Base-by-base conservation (phyloP, 768 basidiomycete species). In the Suillus ampliporus region DNA sequence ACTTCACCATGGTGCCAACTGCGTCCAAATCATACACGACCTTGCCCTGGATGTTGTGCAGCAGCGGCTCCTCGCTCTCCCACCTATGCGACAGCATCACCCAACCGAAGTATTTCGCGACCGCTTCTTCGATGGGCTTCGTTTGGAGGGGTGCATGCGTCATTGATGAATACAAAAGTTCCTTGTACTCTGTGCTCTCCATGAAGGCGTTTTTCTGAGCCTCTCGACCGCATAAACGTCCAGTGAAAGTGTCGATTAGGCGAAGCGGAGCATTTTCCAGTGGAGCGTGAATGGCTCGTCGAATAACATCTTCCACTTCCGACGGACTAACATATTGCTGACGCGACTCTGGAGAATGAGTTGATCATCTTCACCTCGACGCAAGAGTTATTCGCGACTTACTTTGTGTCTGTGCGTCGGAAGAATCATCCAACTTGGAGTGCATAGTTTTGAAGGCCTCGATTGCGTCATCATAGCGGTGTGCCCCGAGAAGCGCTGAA, bases 71-170 rank as follows among this genome's bases (percentile, higher is more conserved):
- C 26, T 54, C 59, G 4, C 35, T 63, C 17, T 65, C 53, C 72
- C 72, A 73, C 8, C 71, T 66, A 35, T 73, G 72, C 2, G 72
- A 73, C 31, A 73, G 68, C 72, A 72, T 73, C 35, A 65, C 72
- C 41, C 63, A 73, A 10, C 64, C 71, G 35, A 73, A 59, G 52
- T 64, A 74, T 50, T 63, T 62, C 23, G 60, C 50, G 38, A 72
- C 61, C 41, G 74, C 46, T 13, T 23, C 46, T 47, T 15, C 13
- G 46, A 47, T 47, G 23, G 14, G 46, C 14, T 47, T 23, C 23
- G 23, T 23, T 47, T 47, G 5, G 21, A 47, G 13, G 6, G 23
- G 21, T 3, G 23, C 46, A 23, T 47, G 14, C 13, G 23, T 47
- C 1, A 47, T 47, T 14, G 23, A 23, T 14, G 46, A 47, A 23